A percentile compares a stretch with the other conserved stretches of the same genome.
phyloP scores from a whole-genome alignment of 768 basidiomycete genomes.

The Mycena galopus region DNA sequence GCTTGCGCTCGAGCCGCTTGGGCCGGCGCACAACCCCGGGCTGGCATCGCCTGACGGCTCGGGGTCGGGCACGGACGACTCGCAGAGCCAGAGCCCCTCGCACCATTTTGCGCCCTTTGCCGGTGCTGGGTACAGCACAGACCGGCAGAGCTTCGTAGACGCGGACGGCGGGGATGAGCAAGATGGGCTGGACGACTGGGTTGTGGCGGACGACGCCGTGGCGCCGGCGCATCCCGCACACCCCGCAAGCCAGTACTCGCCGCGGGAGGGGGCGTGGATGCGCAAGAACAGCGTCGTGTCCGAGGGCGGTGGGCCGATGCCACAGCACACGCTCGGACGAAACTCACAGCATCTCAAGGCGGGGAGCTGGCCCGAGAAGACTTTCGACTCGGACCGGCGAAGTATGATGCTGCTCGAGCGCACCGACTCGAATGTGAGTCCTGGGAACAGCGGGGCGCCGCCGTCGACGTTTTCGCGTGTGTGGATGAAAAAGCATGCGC shows the following conservation, averaged over 20 bases:
- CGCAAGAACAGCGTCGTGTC: conserved; percentile 19
- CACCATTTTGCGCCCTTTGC: neutral
- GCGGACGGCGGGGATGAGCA: neutral
- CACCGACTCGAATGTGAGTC: neutral
- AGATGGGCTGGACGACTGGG: conserved; percentile 5
- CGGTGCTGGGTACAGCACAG: neutral
- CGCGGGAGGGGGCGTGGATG: neutral
- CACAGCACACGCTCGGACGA: neutral
- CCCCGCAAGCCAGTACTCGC: neutral
- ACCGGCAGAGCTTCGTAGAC: neutral
- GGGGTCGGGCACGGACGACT: conserved; percentile 16
- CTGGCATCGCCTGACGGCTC: conserved; percentile 6
- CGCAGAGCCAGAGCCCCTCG: conserved; percentile 17
- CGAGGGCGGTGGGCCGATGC: neutral
- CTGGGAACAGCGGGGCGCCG: neutral
- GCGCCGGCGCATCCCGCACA: neutral
- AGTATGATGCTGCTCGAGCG: conserved; percentile 9
- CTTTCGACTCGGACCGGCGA: neutral
- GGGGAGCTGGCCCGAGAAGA: conserved; percentile 29
- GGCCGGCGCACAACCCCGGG: conserved; percentile 11
- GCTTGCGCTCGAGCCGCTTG: neutral
- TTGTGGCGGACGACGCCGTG: neutral
- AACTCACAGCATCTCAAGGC: conserved; percentile 6
- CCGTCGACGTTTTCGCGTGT: neutral
- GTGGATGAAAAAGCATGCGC: neutral